Evolutionary conservation across 352 stramenopile genomes (phyloP).

Genomic region (Elongisporangium prolatum): DNA sequence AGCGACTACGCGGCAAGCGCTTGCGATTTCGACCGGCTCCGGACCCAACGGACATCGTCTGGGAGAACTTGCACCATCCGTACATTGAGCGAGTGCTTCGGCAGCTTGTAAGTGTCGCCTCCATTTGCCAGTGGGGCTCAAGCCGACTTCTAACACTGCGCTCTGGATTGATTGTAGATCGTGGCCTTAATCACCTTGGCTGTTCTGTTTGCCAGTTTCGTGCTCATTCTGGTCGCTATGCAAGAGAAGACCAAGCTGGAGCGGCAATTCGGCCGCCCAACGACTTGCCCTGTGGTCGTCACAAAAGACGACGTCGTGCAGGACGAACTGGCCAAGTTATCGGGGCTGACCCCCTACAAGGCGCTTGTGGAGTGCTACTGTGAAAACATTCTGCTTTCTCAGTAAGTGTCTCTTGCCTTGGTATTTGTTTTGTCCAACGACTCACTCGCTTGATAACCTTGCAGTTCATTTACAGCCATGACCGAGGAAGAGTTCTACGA

Average conservation of each 20-base stretch:
- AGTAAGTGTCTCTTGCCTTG: slow-evolving; percentile 24
- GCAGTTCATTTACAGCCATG: slow-evolving; percentile 54
- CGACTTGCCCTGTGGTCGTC: slow-evolving; percentile 52
- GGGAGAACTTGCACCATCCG: slow-evolving; percentile 76
- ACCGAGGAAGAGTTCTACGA: slow-evolving; percentile 56
- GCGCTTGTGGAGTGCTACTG: slow-evolving; percentile 79
- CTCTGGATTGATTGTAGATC: slow-evolving; percentile 19
- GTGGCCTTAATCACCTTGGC: slow-evolving; percentile 64
- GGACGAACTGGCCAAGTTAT: slow-evolving; percentile 56
- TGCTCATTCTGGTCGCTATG: slow-evolving; percentile 72
- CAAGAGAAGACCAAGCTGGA: slow-evolving; percentile 71
- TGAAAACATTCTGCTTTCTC: slow-evolving; percentile 40
- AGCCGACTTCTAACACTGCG: too few relatives aligned
- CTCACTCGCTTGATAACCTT: not conserved
- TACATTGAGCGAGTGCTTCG: slow-evolving; percentile 53
- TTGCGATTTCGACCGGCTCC: slow-evolving; percentile 65
- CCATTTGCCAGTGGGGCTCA: not conserved
- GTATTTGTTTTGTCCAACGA: too few relatives aligned
- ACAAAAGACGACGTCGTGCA: slow-evolving; percentile 61
- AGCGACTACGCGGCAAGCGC: slow-evolving; percentile 65
- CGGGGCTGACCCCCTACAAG: slow-evolving; percentile 57
- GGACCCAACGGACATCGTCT: slow-evolving; percentile 81
- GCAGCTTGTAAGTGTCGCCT: slow-evolving; percentile 42
- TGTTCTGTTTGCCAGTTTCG: slow-evolving; percentile 70
- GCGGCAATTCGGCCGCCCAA: slow-evolving; percentile 54